These are phyloP conservation scores for Tylopilus felleus DNA, from an alignment of 768 basidiomycete genomes.

Conservation along the genomic window DNA sequence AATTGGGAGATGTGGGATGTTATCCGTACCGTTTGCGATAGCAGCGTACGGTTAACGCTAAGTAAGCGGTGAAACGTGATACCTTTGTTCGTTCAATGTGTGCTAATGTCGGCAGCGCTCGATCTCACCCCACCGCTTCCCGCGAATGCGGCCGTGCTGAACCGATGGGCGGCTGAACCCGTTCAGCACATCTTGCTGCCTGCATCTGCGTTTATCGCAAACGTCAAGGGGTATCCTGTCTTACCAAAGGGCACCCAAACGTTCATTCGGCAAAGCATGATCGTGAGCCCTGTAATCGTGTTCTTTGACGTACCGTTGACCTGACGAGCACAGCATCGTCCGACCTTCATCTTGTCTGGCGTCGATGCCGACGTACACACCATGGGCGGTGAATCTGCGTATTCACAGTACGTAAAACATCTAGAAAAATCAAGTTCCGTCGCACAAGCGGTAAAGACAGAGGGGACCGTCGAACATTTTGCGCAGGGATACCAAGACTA, in stretches of 20 bases:
- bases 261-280: constrained; percentile 88
- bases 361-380: constrained; percentile 63
- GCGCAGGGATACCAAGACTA: constrained; percentile 94
- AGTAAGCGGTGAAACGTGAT: constrained; percentile 56
- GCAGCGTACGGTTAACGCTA: constrained; percentile 67
- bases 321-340: constrained; percentile 61
- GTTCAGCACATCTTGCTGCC: constrained; percentile 88
- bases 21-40: constrained; percentile 86
- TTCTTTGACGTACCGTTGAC: constrained; percentile 18
- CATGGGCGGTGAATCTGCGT: constrained; percentile 81
- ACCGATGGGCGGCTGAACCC: constrained; percentile 91
- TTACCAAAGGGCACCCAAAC: constrained; percentile 89
- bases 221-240: constrained; percentile 95
- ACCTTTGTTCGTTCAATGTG: neutral
- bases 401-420: constrained; percentile 85
- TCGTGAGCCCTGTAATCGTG: constrained; percentile 45
- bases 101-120: constrained; percentile 55
- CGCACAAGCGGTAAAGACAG: constrained; percentile 58
- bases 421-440: constrained; percentile 74
- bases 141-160: constrained; percentile 66
- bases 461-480: constrained; percentile 84
- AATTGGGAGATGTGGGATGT: constrained; percentile 99
- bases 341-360: constrained; percentile 78
- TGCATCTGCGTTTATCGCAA: constrained; percentile 88
- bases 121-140: constrained; percentile 91